Conservation (phyloP, 345 rosid genomes). For the Eucalyptus rudis region DNA sequence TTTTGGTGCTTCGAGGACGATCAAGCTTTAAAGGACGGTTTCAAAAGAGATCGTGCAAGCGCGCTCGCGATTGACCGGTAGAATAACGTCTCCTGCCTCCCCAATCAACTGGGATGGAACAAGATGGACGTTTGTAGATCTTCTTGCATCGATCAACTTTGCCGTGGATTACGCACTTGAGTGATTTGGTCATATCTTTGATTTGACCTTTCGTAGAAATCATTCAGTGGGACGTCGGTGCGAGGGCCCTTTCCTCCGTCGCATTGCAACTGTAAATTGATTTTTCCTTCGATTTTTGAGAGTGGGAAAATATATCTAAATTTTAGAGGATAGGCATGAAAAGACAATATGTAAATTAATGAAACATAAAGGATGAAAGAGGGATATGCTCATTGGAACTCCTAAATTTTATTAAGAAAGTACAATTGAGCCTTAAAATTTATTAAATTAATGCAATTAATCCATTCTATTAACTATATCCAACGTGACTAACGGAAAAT, state of each 20-base stretch:
- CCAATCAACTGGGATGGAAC: background rate
- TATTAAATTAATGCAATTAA: too few relatives aligned
- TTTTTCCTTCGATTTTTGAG: too few relatives aligned
- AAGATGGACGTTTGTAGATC: background rate
- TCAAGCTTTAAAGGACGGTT: background rate
- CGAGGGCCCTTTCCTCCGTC: background rate
- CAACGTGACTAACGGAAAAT: accelerated
- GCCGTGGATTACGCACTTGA: background rate
- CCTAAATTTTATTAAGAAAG: too few relatives aligned
- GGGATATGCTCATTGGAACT: too few relatives aligned
- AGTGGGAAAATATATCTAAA: too few relatives aligned
- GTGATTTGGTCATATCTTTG: background rate
- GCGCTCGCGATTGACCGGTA: background rate
- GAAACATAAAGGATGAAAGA: too few relatives aligned
- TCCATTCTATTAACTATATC: too few relatives aligned
- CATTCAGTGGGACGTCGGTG: background rate
- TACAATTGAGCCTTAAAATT: accelerated
- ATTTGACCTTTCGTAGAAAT: background rate
- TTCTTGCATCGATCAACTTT: background rate
- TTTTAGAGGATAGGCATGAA: too few relatives aligned
- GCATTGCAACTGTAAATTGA: background rate
- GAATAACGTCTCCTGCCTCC: background rate
- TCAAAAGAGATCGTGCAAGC: background rate
- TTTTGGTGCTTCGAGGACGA: background rate
- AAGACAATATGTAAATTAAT: too few relatives aligned